Base-by-base conservation (phyloP, 1,139 yeast species). In the Candida tropicalis region DNA sequence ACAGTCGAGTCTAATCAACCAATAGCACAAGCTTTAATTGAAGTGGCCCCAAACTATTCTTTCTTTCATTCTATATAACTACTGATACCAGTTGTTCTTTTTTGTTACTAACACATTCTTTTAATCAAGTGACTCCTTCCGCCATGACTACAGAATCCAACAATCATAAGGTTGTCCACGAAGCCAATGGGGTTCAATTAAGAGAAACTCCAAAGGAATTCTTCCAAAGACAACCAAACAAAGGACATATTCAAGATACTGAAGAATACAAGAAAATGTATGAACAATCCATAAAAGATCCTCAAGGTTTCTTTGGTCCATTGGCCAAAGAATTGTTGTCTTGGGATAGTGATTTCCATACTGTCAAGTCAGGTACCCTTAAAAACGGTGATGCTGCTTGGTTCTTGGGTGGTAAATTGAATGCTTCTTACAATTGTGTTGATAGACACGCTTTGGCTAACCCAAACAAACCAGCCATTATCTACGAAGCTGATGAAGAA, bases 301-400 rank as follows among this genome's bases (percentile, higher is more conserved):
- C 99, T 44, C 89, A 82, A 53, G 78, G 68, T 36, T 93, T 93
- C 66, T 93, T 89, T 63, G 95, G 95, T 43, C 81, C 86, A 36
- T 70, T 81, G 70, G 98, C 96, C 46, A 79, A 78, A 47, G 87
- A 88, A 56, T 77, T 82, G 50, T 75, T 93, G 54, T 73, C 79
- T 57, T 93, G 98, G 98, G 91, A 87, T 66, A 81, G 74, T 54
- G 95, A 86, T 51, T 93, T 88, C 69, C 70, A 77, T 57, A 78
- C 82, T 46, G 96, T 87, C 44, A 76, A 77, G 55, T 62, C 81
- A 36, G 97, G 97, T 20, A 76, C 85, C 44, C 23, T 83, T 55
- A 70, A 75, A 53, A 62, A 81, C 56, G 87, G 86, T 46, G 87
- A 82, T 59, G 76, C 87, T 8, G 79, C 89, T 24, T 87, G 95